Evolutionary conservation across 2,329 filamentous ascomycete genomes (phyloP).

Genomic region (Tolypocladium capitatum): DNA sequence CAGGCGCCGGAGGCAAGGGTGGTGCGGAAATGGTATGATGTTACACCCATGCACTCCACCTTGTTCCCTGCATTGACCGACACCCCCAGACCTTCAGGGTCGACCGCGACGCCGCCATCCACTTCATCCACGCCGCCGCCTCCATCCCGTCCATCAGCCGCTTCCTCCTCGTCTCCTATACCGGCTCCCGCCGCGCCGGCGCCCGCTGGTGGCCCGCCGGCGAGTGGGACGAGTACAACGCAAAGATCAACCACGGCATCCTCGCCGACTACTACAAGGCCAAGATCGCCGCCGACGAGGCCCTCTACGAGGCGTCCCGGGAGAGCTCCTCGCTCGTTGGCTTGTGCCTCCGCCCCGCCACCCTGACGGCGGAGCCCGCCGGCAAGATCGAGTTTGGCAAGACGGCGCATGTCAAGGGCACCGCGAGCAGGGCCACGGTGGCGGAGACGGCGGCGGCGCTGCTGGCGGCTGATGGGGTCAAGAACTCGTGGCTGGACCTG

Average conservation of each 20-base stretch:
- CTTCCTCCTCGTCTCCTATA: conserved; percentile 53
- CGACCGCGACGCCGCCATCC: conserved; percentile 49
- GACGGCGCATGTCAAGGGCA: conserved; percentile 22
- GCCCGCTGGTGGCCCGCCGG: conserved; percentile 44
- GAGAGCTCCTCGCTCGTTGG: conserved; percentile 29
- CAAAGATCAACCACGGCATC: conserved; percentile 21
- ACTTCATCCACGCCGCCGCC: conserved; percentile 47
- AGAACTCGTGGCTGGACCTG: conserved; percentile 41
- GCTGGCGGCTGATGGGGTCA: conserved; percentile 33
- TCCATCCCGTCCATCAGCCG: conserved; percentile 39
- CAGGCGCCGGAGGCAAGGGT: conserved; percentile 47
- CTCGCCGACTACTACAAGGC: conserved; percentile 45
- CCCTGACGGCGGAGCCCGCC: conserved; percentile 34
- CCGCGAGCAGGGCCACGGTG: conserved; percentile 43
- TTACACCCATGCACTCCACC: neutral
- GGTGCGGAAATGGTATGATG: conserved; percentile 31
- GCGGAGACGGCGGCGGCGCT: conserved; percentile 43
- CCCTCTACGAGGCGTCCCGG: conserved; percentile 34
- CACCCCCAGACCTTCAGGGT: conserved; percentile 37
- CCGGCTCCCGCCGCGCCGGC: conserved; percentile 35
- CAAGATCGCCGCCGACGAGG: conserved; percentile 47
- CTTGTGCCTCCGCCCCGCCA: conserved; percentile 40
- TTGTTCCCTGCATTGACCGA: too few relatives aligned
- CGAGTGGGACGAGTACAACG: conserved; percentile 33
- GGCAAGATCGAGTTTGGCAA: conserved; percentile 34